A percentile compares a stretch with the other conserved stretches of the same genome.
Conservation (phyloP, 495 filamentous ascomycete genomes). For the Astrothelium macrocarpum region DNA sequence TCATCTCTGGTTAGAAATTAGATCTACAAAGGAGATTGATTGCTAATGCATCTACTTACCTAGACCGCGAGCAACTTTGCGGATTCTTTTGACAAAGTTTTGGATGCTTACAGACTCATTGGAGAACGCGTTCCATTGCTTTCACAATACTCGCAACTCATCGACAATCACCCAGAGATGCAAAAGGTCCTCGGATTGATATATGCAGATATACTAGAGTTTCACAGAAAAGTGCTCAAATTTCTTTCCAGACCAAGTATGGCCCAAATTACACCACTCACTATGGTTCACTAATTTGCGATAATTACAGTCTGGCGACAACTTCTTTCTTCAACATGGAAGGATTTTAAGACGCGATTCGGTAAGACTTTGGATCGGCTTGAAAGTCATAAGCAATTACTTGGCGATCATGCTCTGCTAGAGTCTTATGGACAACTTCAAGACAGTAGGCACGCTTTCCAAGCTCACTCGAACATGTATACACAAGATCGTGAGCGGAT, state of each 20-base stretch:
- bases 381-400: slow-evolving; percentile 28
- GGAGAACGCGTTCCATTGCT: slow-evolving; percentile 34
- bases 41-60: background rate
- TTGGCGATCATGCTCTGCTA: slow-evolving; percentile 26
- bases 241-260: slow-evolving; percentile 24
- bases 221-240: slow-evolving; percentile 32
- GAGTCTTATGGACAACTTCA: background rate
- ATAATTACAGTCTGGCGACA: slow-evolving; percentile 26
- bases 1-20: background rate
- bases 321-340: slow-evolving; percentile 33
- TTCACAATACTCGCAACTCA: slow-evolving; percentile 27
- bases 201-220: slow-evolving; percentile 39
- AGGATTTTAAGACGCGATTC: slow-evolving; percentile 32
- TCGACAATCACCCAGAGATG: slow-evolving; percentile 26
- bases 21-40: background rate
- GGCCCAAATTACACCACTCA: background rate
- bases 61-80: slow-evolving; percentile 24
- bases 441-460: background rate
- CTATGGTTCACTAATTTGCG: background rate
- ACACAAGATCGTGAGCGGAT: slow-evolving; percentile 4
- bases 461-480: background rate
- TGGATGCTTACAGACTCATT: slow-evolving; percentile 37
- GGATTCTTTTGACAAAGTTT: slow-evolving; percentile 32
- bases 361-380: slow-evolving; percentile 30
- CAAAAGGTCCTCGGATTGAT: slow-evolving; percentile 28